Conservation (phyloP, 208 protist genomes). For the Leishmania gerbilli region DNA sequence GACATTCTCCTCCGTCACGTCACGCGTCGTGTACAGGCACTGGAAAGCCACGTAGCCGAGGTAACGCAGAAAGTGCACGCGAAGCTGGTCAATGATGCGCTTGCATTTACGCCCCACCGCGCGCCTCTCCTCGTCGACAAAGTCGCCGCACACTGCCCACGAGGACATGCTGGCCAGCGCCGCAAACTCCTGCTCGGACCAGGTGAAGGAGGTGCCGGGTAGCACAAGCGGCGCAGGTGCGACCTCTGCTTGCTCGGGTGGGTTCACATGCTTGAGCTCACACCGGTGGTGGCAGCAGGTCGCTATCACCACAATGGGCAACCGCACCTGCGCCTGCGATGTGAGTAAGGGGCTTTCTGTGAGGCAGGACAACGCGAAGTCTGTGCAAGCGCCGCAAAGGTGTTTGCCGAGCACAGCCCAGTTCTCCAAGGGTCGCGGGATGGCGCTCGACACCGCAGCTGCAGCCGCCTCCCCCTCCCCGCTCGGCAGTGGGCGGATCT, state of each 20-base stretch:
- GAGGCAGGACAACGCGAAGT: conserved; percentile 76
- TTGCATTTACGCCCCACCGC: conserved; percentile 59
- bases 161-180: conserved; percentile 75
- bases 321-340: conserved; percentile 16
- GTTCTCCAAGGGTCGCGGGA: conserved; percentile 1
- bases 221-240: conserved; percentile 24
- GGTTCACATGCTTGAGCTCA: conserved; percentile 63
- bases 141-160: conserved; percentile 67
- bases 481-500: neutral
- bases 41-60: conserved; percentile 52
- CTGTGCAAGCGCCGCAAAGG: conserved; percentile 78
- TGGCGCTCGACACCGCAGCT: neutral
- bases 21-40: conserved; percentile 47
- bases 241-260: neutral
- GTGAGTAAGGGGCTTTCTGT: conserved; percentile 22
- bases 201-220: conserved; percentile 36
- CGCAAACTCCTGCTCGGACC: conserved; percentile 55
- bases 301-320: conserved; percentile 59
- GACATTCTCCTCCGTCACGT: conserved; percentile 74
- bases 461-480: neutral
- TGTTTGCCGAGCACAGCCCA: conserved; percentile 78
- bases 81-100: conserved; percentile 65
- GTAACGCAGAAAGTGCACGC: conserved; percentile 56
- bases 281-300: conserved; percentile 85
- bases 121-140: conserved; percentile 42